Base-by-base conservation (phyloP, 495 filamentous ascomycete genomes). In the Tetracladium setigerum region DNA sequence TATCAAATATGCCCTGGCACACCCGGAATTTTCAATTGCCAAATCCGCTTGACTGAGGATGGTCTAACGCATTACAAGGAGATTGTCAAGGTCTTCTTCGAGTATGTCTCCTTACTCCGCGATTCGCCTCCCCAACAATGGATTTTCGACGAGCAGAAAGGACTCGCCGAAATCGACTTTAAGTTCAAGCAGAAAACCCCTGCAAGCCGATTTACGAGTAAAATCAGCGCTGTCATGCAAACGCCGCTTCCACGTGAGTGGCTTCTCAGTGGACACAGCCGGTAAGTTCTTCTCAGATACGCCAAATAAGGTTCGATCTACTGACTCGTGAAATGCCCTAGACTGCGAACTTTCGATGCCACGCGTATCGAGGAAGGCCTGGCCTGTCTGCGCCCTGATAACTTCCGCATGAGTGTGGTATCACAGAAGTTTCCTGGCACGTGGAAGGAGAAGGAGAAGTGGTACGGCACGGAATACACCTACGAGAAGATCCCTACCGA, bases 401-500 rank as follows among this genome's bases (percentile, higher is more conserved):
- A 96, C 61, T 92, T 96, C 68, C 76, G 85, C 24, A 72, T 95
- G 47, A 78, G 78, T 6, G 72, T 97, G 48, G 81, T 94, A 27
- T 86, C 86, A 27, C 85, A 87, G 61, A 77, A 88, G 12, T 84
- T 81, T 50, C 89, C 89, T 0, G 88, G 86, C 1, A 76, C 79
- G n/a, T 90, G 87, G 82, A 79, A 95, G 44, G 65, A 84, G 53
- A 89, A 85, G 59, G 92, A 99, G 68, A 86, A 87, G 65, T 99
- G 94, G 94, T 99, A 99, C 53, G 91, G 91, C 15, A 99, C 92
- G 5, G 90, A 96, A 57, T 95, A 96, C 66, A 84, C 78, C 51
- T 72, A 78, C 24, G 86, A 95, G 62, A 83, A 83, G 60, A 88
- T 99, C 38, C 84, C 89, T 1, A 56, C 75, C 31, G 78, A 87